Conservation (phyloP, 176 grass and related monocot species). For the Ensete ventricosum region DNA sequence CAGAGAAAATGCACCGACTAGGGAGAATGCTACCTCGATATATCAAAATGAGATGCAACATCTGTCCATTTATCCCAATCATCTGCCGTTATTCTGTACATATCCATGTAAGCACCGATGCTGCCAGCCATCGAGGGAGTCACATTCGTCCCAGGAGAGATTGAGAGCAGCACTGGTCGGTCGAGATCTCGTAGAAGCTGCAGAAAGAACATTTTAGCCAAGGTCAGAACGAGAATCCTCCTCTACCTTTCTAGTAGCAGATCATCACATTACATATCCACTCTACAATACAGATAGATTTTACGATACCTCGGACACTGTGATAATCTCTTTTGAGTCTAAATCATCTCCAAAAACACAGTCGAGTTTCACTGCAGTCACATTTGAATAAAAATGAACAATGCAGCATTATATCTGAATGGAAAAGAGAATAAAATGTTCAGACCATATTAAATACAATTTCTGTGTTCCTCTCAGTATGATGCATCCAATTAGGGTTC, state of each 20-base stretch:
- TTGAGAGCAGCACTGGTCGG: conserved; percentile 55
- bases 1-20: not conserved
- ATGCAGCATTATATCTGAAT: not conserved
- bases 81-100: conserved; percentile 86
- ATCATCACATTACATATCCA: conserved; percentile 11
- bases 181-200: conserved; percentile 70
- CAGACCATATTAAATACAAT: not conserved
- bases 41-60: conserved; percentile 64
- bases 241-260: not conserved
- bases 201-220: conserved; percentile 18
- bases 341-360: conserved; percentile 85
- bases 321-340: conserved; percentile 64
- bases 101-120: conserved; percentile 57
- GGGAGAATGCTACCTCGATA: conserved; percentile 45
- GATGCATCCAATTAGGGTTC: not conserved
- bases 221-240: conserved; percentile 4
- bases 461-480: not conserved
- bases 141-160: conserved; percentile 65
- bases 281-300: not conserved
- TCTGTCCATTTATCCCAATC: conserved; percentile 88
- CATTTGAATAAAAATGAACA: conserved; percentile 13
- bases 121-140: conserved; percentile 52
- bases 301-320: conserved; percentile 53
- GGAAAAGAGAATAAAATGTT: not conserved
- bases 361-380: conserved; percentile 70